Evolutionary conservation across 805 yeast genomes (phyloP), one percentile per base, ranked within the genome.

Genomic region (Nakazawaea ernobii): DNA sequence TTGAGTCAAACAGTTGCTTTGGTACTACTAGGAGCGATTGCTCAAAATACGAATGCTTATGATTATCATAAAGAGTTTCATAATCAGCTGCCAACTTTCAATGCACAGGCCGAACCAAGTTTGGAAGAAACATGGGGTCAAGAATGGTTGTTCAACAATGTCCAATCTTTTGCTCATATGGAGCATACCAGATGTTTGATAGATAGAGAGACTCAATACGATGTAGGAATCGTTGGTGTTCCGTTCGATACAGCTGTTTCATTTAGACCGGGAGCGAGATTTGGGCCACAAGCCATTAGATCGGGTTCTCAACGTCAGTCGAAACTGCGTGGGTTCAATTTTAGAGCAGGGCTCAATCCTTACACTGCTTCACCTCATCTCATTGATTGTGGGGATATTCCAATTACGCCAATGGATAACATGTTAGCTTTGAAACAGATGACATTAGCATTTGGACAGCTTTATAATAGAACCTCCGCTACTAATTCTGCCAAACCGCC

Each of bases 221-320:
- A 87, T 55, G 74, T 87, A 42, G 95, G 82, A 0, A 53, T 87
- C 11, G 71, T 86, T 48, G 95, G 95, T 4, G 83, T 84, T 1
- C 95, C 95, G 0, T 87, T 86, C 55, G 95, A 86, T 58, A 86
- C 94, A 6, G 92, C 92, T 0, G 82, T 82, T 0, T 75, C 90
- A 0, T 86, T 80, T 61, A 71, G 95, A 43, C 76, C 91, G 0
- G 95, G 95, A 6, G 91, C 95, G 2, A 66, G 95, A 46, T 86
- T 86, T 63, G 95, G 95, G 2, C 95, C 92, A 3, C 65, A 81
- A 43, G 84, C 86, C 10, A 81, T 84, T 43, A 66, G 91, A 53
- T 67, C 73, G 2, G 86, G 86, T 2, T 80, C 86, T 2, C 86
- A 80, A 58, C 73, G 95, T 54, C 95, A 86, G 59, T 77, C 79